Conservation (phyloP, 2,329 filamentous ascomycete species). For the Hysterium pulicare region DNA sequence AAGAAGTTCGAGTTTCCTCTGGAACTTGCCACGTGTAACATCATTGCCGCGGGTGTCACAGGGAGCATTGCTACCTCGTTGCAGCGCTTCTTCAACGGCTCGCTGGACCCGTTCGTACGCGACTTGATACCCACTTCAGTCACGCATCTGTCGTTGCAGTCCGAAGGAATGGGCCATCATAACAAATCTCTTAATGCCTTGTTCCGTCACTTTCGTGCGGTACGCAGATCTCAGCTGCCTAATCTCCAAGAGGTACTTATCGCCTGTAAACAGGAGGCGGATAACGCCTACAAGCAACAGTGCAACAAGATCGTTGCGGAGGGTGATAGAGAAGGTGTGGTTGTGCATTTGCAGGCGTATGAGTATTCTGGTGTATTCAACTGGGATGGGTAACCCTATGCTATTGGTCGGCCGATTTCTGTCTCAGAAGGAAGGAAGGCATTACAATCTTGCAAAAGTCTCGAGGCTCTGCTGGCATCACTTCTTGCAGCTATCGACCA, state of each 20-base stretch:
- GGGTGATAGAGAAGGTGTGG: slow-evolving; percentile 5
- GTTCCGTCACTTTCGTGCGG: slow-evolving; percentile 16
- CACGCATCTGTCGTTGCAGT: slow-evolving; percentile 12
- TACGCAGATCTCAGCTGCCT: slow-evolving; percentile 12
- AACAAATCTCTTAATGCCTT: slow-evolving; percentile 16
- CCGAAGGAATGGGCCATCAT: slow-evolving; percentile 10
- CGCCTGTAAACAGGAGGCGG: slow-evolving; percentile 9
- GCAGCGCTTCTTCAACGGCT: slow-evolving; percentile 7
- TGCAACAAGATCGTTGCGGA: slow-evolving; percentile 10
- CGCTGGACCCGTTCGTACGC: slow-evolving; percentile 8
- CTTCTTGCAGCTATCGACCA: too few species aligned
- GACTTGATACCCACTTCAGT: slow-evolving; percentile 16
- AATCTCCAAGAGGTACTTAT: slow-evolving; percentile 15
- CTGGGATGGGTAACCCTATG: not conserved
- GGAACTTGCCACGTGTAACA: slow-evolving; percentile 16
- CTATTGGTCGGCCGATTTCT: too few species aligned
- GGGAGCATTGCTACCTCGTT: slow-evolving; percentile 7
- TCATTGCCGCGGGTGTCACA: slow-evolving; percentile 8
- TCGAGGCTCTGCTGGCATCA: too few species aligned
- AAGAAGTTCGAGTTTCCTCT: slow-evolving; percentile 17
- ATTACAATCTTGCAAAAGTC: too few species aligned
- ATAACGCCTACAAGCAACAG: slow-evolving; percentile 13
- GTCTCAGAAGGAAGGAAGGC: too few species aligned
- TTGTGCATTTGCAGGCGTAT: slow-evolving; percentile 7
- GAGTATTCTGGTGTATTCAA: slow-evolving; percentile 3